Base-by-base conservation (phyloP, 768 basidiomycete species). In the Jaapia argillacea region DNA sequence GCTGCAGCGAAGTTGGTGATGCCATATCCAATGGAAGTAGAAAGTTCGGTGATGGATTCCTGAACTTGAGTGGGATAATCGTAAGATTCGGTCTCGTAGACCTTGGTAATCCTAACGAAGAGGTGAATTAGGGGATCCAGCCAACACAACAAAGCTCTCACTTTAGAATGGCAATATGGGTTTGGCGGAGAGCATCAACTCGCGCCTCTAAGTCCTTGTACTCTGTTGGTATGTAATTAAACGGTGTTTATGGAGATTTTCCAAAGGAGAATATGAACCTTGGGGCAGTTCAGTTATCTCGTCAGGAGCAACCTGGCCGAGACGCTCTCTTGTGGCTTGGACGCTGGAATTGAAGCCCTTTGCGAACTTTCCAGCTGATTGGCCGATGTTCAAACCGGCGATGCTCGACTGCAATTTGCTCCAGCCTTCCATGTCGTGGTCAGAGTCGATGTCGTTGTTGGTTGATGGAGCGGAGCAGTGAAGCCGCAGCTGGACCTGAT, bases 201-300 rank as follows among this genome's bases (percentile, higher is more conserved):
- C 90, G 84, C 37, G 81, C 72, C 64, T 99, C 96, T 51, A 99
- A 79, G 58, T 94, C 89, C 56, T 83, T 92, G 74, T 98, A 99
- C 62, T 99, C 94, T 88, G 68, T 14, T 7, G 31, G 10, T n/a
- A n/a, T n/a, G n/a, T n/a, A n/a, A n/a, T n/a, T n/a, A n/a, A n/a
- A n/a, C n/a, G n/a, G n/a, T n/a, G n/a, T n/a, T n/a, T n/a, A n/a
- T n/a, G n/a, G n/a, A n/a, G n/a, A n/a, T n/a, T n/a, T n/a, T n/a
- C n/a, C n/a, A n/a, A n/a, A n/a, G n/a, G n/a, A n/a, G n/a, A 14
- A 23, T 27, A 33, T 58, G 10, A 22, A 84, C 87, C 90, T 65
- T 88, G 82, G 21, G 87, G 86, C 41, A 90, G 73, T 64, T 97
- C 96, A 5, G 94, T 98, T 57, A 97, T 92, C 52, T 96, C 96